Evolutionary conservation across 495 filamentous ascomycete genomes (phyloP).

Genomic region (Aspergillus baeticus): DNA sequence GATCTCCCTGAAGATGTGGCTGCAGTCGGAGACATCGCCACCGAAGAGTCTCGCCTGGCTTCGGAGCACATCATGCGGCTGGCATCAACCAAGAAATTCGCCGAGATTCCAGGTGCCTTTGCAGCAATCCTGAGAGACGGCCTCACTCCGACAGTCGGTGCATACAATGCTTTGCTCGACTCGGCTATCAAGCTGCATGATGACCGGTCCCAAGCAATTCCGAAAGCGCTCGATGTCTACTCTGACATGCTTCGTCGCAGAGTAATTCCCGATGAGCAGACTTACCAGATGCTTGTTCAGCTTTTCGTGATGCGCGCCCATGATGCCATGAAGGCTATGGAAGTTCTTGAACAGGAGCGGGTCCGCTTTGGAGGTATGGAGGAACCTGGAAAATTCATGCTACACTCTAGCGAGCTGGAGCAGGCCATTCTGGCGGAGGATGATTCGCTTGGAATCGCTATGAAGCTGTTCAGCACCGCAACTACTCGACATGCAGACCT

Average conservation of each 20-base stretch:
- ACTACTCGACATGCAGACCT: slow-evolving; percentile 49
- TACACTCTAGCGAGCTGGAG: slow-evolving; percentile 82
- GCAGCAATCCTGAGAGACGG: slow-evolving; percentile 78
- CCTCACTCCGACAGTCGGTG: slow-evolving; percentile 71
- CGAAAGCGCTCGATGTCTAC: slow-evolving; percentile 92
- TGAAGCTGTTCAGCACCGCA: slow-evolving; percentile 80
- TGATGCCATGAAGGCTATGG: slow-evolving; percentile 67
- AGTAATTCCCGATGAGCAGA: slow-evolving; percentile 76
- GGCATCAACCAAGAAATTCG: slow-evolving; percentile 63
- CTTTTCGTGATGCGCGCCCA: slow-evolving; percentile 76
- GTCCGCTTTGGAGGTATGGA: slow-evolving; percentile 81
- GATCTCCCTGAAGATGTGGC: slow-evolving; percentile 32
- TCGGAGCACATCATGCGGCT: slow-evolving; percentile 75
- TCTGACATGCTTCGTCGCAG: slow-evolving; percentile 90
- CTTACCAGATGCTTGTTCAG: slow-evolving; percentile 82
- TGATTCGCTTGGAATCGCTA: slow-evolving; percentile 75
- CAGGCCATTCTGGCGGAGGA: slow-evolving; percentile 80
- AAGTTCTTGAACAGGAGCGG: slow-evolving; percentile 70
- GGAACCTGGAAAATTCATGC: slow-evolving; percentile 84
- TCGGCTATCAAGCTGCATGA: slow-evolving; percentile 72
- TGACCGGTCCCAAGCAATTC: slow-evolving; percentile 73
- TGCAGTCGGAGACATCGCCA: slow-evolving; percentile 25
- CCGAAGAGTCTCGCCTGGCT: slow-evolving; percentile 62
- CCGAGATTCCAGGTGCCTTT: slow-evolving; percentile 86
- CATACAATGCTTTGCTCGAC: slow-evolving; percentile 86